Evolutionary conservation across 106 monocot species (phyloP), one percentile per base, ranked within the genome.

Genomic region (Apostasia shenzhenica): DNA sequence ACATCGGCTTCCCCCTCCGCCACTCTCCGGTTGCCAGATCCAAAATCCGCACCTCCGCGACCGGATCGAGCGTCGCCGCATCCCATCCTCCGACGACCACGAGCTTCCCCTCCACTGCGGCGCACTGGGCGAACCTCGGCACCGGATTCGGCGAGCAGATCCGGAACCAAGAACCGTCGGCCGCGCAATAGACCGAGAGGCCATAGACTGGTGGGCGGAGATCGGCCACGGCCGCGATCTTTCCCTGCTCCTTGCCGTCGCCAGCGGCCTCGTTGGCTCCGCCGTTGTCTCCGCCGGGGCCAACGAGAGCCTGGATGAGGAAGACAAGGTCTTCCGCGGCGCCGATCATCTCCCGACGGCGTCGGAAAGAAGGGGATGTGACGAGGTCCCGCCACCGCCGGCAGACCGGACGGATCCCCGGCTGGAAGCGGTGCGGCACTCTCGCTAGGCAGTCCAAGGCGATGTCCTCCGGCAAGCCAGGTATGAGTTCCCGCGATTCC

Each of bases 41-140:
- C 52, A 83, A 45, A 57, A 90, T 66, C 45, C 43, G 55, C 13
- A 90, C 90, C 8, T 78, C 81, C 14, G 67, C 53, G 40, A 79
- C 60, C 13, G 86, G 69, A 47, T 81, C 78, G 59, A 86, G 71
- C 39, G 83, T 81, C n/a, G 12, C 12, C 48, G 81, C 75, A 48
- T 88, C 76, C 84, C 84, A 88, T 2, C 88, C 88, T 5, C 88
- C 88, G 9, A 81, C 52, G 2, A 84, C 13, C 11, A 84, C 78
- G 48, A 88, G 42, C 58, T 66, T 69, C 11, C 66, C 73, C 5
- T 69, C 70, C 45, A 72, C 76, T 26, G 77, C 84, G 38, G 81
- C 81, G 74, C 75, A 73, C 74, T 84, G 84, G 8, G 84, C 75
- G 82, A 88, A 88, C 57, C 84, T 61, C n/a, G 82, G 79, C 13